Percentiles rank a stretch among this genome's conserved stretches.
Conservation (phyloP, 1,139 yeast genomes). For the Kluyveromyces marxianus region DNA sequence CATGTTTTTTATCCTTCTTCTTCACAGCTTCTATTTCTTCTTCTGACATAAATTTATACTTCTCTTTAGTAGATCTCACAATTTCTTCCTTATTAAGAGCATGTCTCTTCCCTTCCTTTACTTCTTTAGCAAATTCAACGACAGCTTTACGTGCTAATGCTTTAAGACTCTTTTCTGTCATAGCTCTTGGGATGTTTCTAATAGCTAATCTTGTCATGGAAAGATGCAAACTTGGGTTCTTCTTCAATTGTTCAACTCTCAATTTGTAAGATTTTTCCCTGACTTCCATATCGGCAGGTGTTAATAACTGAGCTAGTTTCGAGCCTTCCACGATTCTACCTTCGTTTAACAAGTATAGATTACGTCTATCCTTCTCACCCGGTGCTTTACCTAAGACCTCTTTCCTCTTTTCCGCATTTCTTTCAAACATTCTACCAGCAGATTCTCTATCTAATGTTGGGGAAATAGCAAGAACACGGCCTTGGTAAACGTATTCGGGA, state of each 20-base stretch:
- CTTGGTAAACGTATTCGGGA: conserved; percentile 84
- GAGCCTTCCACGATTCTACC: conserved; percentile 84
- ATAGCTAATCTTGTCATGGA: conserved; percentile 91
- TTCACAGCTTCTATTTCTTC: conserved; percentile 38
- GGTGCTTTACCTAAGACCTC: conserved; percentile 76
- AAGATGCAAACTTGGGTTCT: conserved; percentile 84
- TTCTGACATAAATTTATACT: conserved; percentile 40
- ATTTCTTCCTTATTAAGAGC: conserved; percentile 87
- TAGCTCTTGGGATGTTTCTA: conserved; percentile 86
- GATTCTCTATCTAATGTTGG: conserved; percentile 83
- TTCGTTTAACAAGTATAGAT: conserved; percentile 79
- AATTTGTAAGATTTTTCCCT: conserved; percentile 82
- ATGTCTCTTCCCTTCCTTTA: conserved; percentile 64
- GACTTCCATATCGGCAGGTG: conserved; percentile 71
- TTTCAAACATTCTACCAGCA: conserved; percentile 70
- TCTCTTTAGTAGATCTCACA: conserved; percentile 65
- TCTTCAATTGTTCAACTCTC: conserved; percentile 83
- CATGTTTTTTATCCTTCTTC: conserved; percentile 67
- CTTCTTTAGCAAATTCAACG: conserved; percentile 93
- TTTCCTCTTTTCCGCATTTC: conserved; percentile 64
- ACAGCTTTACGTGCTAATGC: conserved; percentile 92
- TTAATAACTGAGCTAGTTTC: conserved; percentile 61
- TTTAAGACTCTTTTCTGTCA: conserved; percentile 81
- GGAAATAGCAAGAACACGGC: conserved; percentile 76
- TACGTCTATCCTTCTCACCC: conserved; percentile 74